Conservation (phyloP, 2,329 filamentous ascomycete species). For the Arthrobotrys iridis region DNA sequence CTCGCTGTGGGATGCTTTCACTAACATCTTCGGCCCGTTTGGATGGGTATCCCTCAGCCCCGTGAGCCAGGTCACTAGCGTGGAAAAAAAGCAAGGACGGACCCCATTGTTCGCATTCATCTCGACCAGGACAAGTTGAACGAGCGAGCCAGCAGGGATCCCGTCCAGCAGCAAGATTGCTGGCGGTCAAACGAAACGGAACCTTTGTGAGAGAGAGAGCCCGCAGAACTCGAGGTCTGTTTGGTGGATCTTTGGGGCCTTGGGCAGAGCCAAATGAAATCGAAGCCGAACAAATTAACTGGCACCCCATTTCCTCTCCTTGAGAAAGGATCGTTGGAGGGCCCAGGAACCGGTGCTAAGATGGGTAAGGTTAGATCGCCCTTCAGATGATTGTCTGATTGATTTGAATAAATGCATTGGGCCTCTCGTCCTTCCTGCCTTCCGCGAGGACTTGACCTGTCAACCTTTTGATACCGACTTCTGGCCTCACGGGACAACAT, state of each 20-base stretch:
- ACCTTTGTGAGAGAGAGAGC: conserved; percentile 30
- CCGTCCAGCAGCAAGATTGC: conserved; percentile 25
- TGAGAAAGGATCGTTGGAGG: conserved; percentile 16
- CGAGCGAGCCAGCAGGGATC: conserved; percentile 41
- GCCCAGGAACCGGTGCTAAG: conserved; percentile 53
- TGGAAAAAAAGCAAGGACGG: conserved; percentile 34
- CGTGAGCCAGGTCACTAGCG: conserved; percentile 49
- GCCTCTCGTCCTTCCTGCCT: conserved; percentile 44
- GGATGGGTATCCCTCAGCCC: conserved; percentile 45
- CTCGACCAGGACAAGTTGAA: conserved; percentile 47
- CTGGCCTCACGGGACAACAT: conserved; percentile 23
- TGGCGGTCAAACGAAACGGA: conserved; percentile 26
- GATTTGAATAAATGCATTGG: conserved; percentile 54
- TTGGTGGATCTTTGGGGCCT: conserved; percentile 41
- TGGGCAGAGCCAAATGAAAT: conserved; percentile 26
- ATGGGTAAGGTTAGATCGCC: conserved; percentile 50
- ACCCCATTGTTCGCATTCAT: conserved; percentile 50
- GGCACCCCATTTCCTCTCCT: conserved; percentile 23
- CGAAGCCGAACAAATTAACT: conserved; percentile 33
- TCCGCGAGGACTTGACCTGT: conserved; percentile 40
- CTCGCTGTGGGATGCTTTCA: conserved; percentile 5
- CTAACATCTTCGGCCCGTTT: conserved; percentile 46
- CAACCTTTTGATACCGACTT: conserved; percentile 17
- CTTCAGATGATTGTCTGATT: conserved; percentile 40
- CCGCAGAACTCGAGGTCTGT: conserved; percentile 33